Evolutionary conservation across 148 eudicot species (phyloP), one percentile per base, ranked within the genome.

Genomic region (Vaccinium myrtillus): DNA sequence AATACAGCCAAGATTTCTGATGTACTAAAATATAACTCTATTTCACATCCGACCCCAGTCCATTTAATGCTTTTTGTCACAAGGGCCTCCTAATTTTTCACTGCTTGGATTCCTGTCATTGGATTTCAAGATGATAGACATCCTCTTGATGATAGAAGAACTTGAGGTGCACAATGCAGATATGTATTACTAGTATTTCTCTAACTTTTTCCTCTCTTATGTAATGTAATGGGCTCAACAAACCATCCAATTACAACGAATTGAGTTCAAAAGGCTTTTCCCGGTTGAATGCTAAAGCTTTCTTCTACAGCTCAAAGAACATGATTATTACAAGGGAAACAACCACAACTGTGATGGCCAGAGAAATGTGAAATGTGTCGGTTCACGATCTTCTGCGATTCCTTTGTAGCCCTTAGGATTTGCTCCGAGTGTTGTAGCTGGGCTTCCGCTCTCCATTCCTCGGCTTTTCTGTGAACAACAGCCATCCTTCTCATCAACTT

Each of bases 401-500:
- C 89, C 59, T 88, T 90, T 0, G 87, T 81, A 0, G 90, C 91
- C 84, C 78, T 93, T 78, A 87, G 79, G 4, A 89, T 89, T 82
- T 94, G 96, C 39, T 90, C 94, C 6, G 88, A 87, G 84, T 95
- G 97, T 78, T 92, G 93, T 23, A 89, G 73, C 81, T 90, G 95
- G 1, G 98, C 98, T 18, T 83, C 83, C n/a, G 86, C 91, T 84
- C 95, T 89, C 96, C 93, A 92, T 74, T 94, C 98, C 86, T 95
- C 98, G 0, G 98, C 95, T 87, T 90, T 95, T 61, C 93, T 87
- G 70, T 93, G 90, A 81, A 95, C 98, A 75, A 82, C 87, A 6
- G 91, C 91, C 98, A 93, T 95, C 85, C 92, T 93, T 88, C 93
- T 95, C 98, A 94, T 94, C 84, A 91, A 53, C 84, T 94, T 95